A percentile compares a stretch with the other conserved stretches of the same genome.
These are phyloP conservation scores for Pestalotiopsis sp. DNA, from an alignment of 2,329 filamentous ascomycete species.

Conservation along the genomic window DNA sequence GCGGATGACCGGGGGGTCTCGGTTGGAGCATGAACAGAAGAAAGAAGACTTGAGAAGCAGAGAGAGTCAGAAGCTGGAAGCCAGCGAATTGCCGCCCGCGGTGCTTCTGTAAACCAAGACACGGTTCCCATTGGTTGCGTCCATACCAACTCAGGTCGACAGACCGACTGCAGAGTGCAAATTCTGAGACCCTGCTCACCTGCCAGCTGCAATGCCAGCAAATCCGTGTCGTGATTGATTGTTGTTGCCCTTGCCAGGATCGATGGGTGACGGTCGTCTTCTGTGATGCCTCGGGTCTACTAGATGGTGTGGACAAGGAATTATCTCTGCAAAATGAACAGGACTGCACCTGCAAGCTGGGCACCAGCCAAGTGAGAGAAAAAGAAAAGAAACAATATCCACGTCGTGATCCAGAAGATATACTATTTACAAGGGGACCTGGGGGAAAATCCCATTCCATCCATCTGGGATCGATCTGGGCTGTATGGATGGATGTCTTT, in stretches of 20 bases:
- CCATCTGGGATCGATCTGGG: neutral
- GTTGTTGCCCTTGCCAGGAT: neutral
- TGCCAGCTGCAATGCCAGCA: conserved; percentile 2
- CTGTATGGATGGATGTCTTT: neutral
- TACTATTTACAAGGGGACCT: neutral
- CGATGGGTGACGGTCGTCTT: too few species aligned
- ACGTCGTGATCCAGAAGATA: neutral
- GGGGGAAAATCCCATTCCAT: neutral
- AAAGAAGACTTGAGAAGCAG: neutral
- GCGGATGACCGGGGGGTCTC: neutral
- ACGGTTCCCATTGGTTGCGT: neutral
- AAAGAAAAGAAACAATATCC: neutral
- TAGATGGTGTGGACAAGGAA: neutral
- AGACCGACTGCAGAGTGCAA: neutral
- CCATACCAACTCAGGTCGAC: neutral
- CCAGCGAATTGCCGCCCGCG: neutral
- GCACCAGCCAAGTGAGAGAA: neutral
- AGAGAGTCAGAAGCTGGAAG: neutral
- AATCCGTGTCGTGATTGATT: neutral
- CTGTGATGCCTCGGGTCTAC: neutral
- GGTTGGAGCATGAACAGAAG: neutral
- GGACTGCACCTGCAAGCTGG: conserved; percentile 7
- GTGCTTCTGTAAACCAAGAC: neutral
- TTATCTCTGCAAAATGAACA: neutral
- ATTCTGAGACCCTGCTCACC: conserved; percentile 4